Percentiles rank a stretch among this genome's conserved stretches.
Evolutionary conservation across 306 rosid genomes (phyloP).

Genomic region (Trifolium fragiferum): DNA sequence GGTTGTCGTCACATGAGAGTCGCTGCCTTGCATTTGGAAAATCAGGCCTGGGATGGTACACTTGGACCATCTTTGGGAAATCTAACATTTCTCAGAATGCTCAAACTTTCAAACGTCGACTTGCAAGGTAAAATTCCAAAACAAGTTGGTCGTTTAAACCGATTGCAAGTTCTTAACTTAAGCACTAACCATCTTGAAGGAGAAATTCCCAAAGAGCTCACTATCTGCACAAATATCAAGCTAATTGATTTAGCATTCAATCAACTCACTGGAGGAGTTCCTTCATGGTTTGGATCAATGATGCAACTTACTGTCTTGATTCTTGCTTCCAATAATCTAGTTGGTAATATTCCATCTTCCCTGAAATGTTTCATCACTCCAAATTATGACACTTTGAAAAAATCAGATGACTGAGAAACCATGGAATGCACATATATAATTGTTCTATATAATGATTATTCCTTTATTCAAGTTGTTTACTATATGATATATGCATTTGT

Average conservation of each 20-base stretch:
- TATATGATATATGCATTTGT: too few species aligned
- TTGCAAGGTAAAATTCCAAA: constrained; percentile 33
- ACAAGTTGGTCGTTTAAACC: constrained; percentile 33
- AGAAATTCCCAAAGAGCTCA: constrained; percentile 12
- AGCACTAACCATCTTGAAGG: background rate
- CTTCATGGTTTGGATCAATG: background rate
- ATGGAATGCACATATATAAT: too few species aligned
- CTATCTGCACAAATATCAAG: constrained; percentile 25
- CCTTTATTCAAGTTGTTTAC: too few species aligned
- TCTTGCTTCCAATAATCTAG: background rate
- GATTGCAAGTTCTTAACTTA: constrained; percentile 8
- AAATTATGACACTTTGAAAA: background rate
- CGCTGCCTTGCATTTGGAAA: constrained; percentile 3
- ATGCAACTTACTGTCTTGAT: background rate
- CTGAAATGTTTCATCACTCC: background rate
- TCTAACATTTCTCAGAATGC: constrained; percentile 29
- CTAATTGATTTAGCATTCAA: background rate
- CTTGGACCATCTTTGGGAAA: constrained; percentile 42
- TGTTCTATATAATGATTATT: too few species aligned
- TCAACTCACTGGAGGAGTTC: constrained; percentile 23
- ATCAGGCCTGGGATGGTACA: constrained; percentile 32
- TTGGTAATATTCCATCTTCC: background rate
- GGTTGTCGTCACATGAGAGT: constrained; percentile 35
- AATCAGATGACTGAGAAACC: constrained; percentile 44
- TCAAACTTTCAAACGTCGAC: constrained; percentile 2